Evolutionary conservation across 2,329 filamentous ascomycete genomes (phyloP), one percentile per base, ranked within the genome.

Genomic region (Bertia moriformis): DNA sequence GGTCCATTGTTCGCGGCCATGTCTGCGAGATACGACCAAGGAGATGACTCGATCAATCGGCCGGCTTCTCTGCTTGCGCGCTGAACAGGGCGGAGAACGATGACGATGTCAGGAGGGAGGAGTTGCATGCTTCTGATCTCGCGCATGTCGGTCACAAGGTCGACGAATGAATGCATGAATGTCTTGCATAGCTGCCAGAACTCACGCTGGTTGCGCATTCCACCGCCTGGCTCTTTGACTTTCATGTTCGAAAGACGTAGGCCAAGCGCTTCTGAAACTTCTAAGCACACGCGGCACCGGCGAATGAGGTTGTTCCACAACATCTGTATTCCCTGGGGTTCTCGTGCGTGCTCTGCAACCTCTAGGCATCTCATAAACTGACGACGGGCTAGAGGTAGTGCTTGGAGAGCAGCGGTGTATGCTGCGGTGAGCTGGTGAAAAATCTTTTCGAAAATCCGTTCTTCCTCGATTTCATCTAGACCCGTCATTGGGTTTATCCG

Each of bases 381-480:
- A 66, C 63, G 19, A 67, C 59, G 43, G 91, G 77, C 44, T 87
- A 80, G 38, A 65, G 66, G 43, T 77, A 75, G 44, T 85, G 77
- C 40, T 65, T 65, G 1, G 86, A 86, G 18, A 94, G 62, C 1
- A 77, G 78, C 32, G 74, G 73, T 46, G 83, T 69, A 19, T 86
- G 78, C 38, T 84, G 65, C 38, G 87, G 82, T 15, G 82, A 79
- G 64, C 36, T 82, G 81, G 22, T 86, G 53, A 60, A 84, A 93
- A 17, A 95, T 85, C 44, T 68, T 74, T 45, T 93, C 88, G 47
- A 94, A 94, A 19, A 78, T 71, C 14, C 73, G 70, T 48, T 93
- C 86, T 45, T 93, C 85, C 45, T 86, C 82, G 2, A 35, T 35
- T 15, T 35, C 32, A 35, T 35, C 32, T 15, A 35, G 32, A 7